Conservation (phyloP, 345 rosid genomes). For the Barbarea vulgaris region DNA sequence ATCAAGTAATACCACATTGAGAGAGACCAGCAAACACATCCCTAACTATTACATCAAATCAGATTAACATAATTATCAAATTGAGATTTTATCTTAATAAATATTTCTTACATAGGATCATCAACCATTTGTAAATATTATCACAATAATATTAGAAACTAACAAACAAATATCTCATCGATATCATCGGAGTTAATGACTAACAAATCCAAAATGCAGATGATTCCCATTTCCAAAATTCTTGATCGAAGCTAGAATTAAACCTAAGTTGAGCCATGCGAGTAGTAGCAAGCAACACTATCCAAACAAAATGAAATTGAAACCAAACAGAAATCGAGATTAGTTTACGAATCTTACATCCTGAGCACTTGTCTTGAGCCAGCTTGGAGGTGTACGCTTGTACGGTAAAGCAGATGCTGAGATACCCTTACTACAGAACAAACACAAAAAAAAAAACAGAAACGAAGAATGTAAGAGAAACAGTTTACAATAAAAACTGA, state of each 20-base stretch:
- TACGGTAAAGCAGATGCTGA: constrained; percentile 86
- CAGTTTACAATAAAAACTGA: neutral
- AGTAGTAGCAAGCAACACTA: neutral
- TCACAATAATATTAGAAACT: neutral
- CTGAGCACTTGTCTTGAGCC: constrained; percentile 62
- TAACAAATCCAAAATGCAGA: neutral
- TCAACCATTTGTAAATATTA: neutral
- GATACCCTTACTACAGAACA: constrained; percentile 62
- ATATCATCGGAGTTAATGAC: neutral
- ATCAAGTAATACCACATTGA: neutral
- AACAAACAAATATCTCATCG: neutral
- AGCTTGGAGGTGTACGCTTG: constrained; percentile 74
- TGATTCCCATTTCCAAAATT: neutral
- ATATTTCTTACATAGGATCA: neutral
- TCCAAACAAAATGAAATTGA: neutral
- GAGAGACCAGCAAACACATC: neutral
- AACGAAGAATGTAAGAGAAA: neutral
- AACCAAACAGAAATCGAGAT: neutral
- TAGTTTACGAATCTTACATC: constrained; percentile 49
- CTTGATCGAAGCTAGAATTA: neutral
- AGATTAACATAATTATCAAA: neutral
- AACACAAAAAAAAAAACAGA: neutral
- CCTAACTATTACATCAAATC: neutral
- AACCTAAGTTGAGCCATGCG: neutral
- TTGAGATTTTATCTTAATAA: neutral